A percentile compares a stretch with the other conserved stretches of the same genome.
phyloP scores from a whole-genome alignment of 331 rosid genomes.

The Stylosanthes scabra region DNA sequence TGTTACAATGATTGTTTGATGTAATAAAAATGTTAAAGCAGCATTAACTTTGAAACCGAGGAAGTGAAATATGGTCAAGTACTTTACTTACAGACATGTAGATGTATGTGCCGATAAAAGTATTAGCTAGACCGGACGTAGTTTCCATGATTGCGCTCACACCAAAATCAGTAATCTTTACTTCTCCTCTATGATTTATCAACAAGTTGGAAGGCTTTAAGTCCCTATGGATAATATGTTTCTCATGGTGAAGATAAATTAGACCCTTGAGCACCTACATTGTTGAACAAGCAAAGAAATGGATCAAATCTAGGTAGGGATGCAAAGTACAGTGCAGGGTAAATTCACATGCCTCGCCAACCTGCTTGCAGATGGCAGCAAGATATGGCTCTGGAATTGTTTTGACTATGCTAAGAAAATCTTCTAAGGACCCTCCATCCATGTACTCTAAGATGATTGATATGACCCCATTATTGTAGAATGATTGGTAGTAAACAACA shows the following conservation, averaged over 20 bases:
- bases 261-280: conserved; percentile 88
- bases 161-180: conserved; percentile 96
- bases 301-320: conserved; percentile 6
- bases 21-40: no score
- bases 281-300: conserved; percentile 22
- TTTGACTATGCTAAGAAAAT: conserved; percentile 72
- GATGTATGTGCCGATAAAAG: conserved; percentile 81
- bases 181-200: conserved; percentile 95
- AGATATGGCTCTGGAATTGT: conserved; percentile 86
- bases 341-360: conserved; percentile 35
- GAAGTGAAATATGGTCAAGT: conserved; percentile 2
- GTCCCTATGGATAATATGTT: conserved; percentile 94
- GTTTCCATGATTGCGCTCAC: conserved; percentile 84
- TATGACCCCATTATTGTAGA: conserved; percentile 76
- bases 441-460: conserved; percentile 97
- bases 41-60: neutral
- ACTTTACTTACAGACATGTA: conserved; percentile 94
- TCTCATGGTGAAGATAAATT: conserved; percentile 87
- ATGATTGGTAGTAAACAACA: conserved; percentile 82
- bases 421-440: conserved; percentile 97
- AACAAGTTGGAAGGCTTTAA: conserved; percentile 90
- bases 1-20: no score
- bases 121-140: conserved; percentile 90
- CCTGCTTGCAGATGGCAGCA: conserved; percentile 91
- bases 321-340: neutral